Evolutionary conservation across 805 yeast species (phyloP).

Genomic region (Zygoascus flipseniorum): DNA sequence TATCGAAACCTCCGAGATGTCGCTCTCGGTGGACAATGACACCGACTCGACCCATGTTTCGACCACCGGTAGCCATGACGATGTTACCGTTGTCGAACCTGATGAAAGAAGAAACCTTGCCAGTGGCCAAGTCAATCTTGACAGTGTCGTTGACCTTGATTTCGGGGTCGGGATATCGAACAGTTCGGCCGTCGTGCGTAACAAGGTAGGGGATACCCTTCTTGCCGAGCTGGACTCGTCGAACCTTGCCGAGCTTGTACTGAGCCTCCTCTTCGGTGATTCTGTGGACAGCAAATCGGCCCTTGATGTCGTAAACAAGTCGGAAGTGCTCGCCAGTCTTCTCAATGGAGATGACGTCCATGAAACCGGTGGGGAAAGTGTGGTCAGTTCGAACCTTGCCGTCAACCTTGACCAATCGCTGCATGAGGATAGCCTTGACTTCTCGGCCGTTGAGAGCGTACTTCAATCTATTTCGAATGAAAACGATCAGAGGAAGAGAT

Average conservation of each 20-base stretch:
- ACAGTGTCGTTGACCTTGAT: slow-evolving; percentile 97
- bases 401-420: slow-evolving; percentile 96
- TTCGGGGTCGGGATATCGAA: slow-evolving; percentile 98
- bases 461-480: slow-evolving; percentile 97
- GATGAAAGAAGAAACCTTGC: slow-evolving; percentile 84
- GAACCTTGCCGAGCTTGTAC: slow-evolving; percentile 97
- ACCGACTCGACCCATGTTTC: slow-evolving; percentile 98
- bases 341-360: slow-evolving; percentile 96
- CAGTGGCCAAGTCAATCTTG: slow-evolving; percentile 91
- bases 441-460: slow-evolving; percentile 98
- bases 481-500: slow-evolving; percentile 93
- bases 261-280: slow-evolving; percentile 97
- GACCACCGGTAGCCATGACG: slow-evolving; percentile 95
- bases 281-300: slow-evolving; percentile 99
- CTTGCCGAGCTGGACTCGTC: slow-evolving; percentile 97
- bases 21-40: slow-evolving; percentile 91
- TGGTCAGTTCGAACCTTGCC: slow-evolving; percentile 99
- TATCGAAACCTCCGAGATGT: slow-evolving; percentile 97
- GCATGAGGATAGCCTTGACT: slow-evolving; percentile 96
- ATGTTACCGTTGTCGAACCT: slow-evolving; percentile 89
- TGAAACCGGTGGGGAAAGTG: slow-evolving; percentile 99
- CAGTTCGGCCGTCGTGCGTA: slow-evolving; percentile 99
- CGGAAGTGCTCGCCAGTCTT: slow-evolving; percentile 99
- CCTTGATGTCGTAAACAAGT: slow-evolving; percentile 96
- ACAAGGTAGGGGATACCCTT: slow-evolving; percentile 97